These are phyloP conservation scores for Leccinum barrowsii DNA, from an alignment of 768 basidiomycete genomes.

Conservation along the genomic window DNA sequence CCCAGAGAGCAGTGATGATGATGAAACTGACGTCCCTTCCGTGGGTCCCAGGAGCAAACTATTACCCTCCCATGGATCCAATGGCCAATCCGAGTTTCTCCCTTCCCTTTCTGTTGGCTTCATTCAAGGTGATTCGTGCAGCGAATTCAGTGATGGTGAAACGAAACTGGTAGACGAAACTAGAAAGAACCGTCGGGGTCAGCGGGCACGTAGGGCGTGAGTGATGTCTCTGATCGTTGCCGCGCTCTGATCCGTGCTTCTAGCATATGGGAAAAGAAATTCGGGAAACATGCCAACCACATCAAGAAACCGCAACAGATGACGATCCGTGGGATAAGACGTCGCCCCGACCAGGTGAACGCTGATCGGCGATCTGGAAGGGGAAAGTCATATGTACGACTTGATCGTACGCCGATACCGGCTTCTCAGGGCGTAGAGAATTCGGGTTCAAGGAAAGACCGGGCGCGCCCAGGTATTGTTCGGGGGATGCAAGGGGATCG, in stretches of 20 bases:
- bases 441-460: not conserved
- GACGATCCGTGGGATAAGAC: conserved; percentile 12
- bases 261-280: conserved; percentile 99
- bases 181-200: conserved; percentile 89
- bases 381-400: conserved; percentile 1
- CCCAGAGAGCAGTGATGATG: conserved; percentile 24
- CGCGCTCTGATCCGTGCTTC: conserved; percentile 1
- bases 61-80: conserved; percentile 22
- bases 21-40: conserved; percentile 17
- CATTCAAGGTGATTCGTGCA: conserved; percentile 71
- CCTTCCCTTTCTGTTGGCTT: conserved; percentile 89
- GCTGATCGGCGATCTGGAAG: conserved; percentile 20
- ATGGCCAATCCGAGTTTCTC: conserved; percentile 61
- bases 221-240: conserved; percentile 33
- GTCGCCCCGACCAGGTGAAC: conserved; percentile 4
- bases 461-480: not conserved
- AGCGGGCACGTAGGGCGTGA: conserved; percentile 91
- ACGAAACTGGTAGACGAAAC: conserved; percentile 46
- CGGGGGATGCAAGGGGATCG: conserved; percentile 13
- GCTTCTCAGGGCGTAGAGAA: not conserved
- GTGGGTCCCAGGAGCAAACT: conserved; percentile 11
- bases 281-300: conserved; percentile 87
- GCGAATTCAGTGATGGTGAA: conserved; percentile 72
- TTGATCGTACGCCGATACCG: not conserved
- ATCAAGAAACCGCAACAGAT: conserved; percentile 56